Percentiles rank a stretch among this genome's conserved stretches.
These are phyloP conservation scores for Adansonia digitata DNA, from an alignment of 345 rosid species.

Conservation along the genomic window DNA sequence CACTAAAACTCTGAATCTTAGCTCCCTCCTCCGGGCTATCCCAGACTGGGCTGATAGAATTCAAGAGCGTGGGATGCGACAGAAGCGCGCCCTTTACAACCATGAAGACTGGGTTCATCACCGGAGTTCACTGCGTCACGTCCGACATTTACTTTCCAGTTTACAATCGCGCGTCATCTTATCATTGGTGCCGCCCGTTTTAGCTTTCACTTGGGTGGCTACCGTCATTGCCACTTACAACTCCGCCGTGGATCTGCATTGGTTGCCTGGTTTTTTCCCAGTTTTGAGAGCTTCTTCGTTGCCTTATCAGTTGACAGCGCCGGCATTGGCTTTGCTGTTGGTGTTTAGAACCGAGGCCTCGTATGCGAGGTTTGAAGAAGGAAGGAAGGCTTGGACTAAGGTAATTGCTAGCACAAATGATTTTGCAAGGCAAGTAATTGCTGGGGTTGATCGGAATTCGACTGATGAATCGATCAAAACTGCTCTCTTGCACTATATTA, in stretches of 20 bases:
- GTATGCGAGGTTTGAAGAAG: slow-evolving; percentile 81
- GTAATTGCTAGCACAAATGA: slow-evolving; percentile 64
- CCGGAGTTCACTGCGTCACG: slow-evolving; percentile 80
- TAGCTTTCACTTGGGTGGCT: slow-evolving; percentile 66
- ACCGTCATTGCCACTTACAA: slow-evolving; percentile 55
- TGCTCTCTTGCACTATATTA: slow-evolving; percentile 58
- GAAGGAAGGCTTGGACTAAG: slow-evolving; percentile 81
- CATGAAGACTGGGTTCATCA: slow-evolving; percentile 80
- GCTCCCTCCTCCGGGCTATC: slow-evolving; percentile 56
- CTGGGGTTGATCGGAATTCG: slow-evolving; percentile 37
- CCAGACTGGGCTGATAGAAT: slow-evolving; percentile 87
- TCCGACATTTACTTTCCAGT: slow-evolving; percentile 72
- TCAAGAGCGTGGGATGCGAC: slow-evolving; percentile 77
- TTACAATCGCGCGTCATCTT: slow-evolving; percentile 73
- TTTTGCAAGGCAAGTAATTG: slow-evolving; percentile 59
- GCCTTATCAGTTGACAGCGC: slow-evolving; percentile 85
- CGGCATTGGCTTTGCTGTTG: slow-evolving; percentile 83
- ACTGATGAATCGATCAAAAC: slow-evolving; percentile 42
- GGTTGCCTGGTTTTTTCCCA: slow-evolving; percentile 61
- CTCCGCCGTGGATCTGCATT: slow-evolving; percentile 51
- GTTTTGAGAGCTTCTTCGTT: slow-evolving; percentile 70
- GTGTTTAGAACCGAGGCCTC: slow-evolving; percentile 96
- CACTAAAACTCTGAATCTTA: slow-evolving; percentile 23
- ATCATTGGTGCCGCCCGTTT: slow-evolving; percentile 81
- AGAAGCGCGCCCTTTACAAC: slow-evolving; percentile 63